A percentile compares a stretch with the other conserved stretches of the same genome.
Conservation (phyloP, 2,329 filamentous ascomycete species). For the Leptographium galeiforme region DNA sequence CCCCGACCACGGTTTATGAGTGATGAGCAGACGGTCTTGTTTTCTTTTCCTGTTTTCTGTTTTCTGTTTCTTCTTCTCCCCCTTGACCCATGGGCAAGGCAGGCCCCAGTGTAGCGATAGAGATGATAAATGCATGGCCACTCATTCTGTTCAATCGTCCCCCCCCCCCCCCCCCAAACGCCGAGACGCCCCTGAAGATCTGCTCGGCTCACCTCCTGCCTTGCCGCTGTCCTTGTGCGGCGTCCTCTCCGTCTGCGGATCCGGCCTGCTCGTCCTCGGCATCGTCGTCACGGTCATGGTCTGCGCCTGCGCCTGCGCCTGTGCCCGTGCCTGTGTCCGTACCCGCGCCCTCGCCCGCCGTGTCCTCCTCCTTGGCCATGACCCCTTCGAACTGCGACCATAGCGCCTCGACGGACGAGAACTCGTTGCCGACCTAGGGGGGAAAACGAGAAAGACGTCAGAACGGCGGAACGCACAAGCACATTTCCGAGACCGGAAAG, state of each 20-base stretch:
- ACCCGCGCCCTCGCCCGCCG: slow-evolving; percentile 7
- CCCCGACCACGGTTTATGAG: neutral
- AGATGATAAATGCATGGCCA: no score
- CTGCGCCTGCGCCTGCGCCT: neutral
- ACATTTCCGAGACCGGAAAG: neutral
- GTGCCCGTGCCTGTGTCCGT: neutral
- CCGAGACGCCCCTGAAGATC: no score
- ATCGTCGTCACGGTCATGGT: neutral
- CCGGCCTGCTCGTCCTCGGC: neutral
- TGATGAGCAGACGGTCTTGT: neutral
- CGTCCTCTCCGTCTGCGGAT: no score
- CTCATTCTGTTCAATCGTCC: no score
- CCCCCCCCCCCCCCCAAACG: no score
- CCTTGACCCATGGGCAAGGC: no score
- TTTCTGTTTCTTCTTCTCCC: no score
- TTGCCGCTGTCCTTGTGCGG: no score
- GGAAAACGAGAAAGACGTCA: neutral
- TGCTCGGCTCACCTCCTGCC: no score
- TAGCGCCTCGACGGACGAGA: slow-evolving; percentile 88
- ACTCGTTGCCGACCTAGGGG: slow-evolving; percentile 76
- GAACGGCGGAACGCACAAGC: no score
- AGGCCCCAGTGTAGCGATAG: no score
- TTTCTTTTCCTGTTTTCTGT: no score
- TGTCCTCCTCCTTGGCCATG: slow-evolving; percentile 52
- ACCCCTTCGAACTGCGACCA: slow-evolving; percentile 97